These are phyloP conservation scores for Torulaspora indica DNA, from an alignment of 805 yeast genomes.

Conservation along the genomic window DNA sequence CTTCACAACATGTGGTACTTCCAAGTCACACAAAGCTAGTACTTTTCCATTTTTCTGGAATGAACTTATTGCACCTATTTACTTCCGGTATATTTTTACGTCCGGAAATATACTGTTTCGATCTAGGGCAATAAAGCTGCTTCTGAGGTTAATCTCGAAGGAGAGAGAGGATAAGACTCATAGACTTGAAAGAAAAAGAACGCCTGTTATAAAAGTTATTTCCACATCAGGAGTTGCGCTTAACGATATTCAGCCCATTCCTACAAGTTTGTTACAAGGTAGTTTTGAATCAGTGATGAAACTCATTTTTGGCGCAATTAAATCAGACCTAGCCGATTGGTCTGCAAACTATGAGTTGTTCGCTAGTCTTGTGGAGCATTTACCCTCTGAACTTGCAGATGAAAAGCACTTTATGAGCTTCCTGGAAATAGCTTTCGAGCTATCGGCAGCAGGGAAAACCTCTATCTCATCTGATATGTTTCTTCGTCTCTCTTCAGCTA, in stretches of 20 bases:
- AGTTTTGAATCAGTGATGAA: constrained; percentile 13
- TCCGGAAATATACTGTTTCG: constrained; percentile 9
- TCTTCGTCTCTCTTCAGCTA: constrained; percentile 2
- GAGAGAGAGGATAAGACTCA: not conserved
- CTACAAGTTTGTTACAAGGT: constrained; percentile 6
- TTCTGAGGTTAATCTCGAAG: constrained; percentile 6
- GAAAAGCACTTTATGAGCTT: constrained; percentile 3
- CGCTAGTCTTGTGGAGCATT: constrained; percentile 5
- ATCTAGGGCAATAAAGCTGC: constrained; percentile 5
- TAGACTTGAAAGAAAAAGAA: constrained; percentile 3
- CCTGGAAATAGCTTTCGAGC: not conserved
- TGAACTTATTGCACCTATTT: constrained; percentile 19
- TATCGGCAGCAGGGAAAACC: constrained; percentile 2
- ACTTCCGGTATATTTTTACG: constrained; percentile 1
- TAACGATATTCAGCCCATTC: constrained; percentile 20
- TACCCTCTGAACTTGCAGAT: constrained; percentile 9
- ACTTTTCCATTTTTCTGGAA: constrained; percentile 17
- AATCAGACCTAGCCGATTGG: constrained; percentile 7
- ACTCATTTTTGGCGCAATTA: constrained; percentile 8
- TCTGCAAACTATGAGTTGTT: constrained; percentile 6
- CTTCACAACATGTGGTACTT: constrained; percentile 12
- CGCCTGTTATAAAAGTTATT: constrained; percentile 23
- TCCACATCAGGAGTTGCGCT: constrained; percentile 24
- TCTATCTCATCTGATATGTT: not conserved
- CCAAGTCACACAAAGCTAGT: not conserved